These are phyloP conservation scores for Chlorella sp. DNA, from an alignment of 139 green algal genomes.

Conservation along the genomic window DNA sequence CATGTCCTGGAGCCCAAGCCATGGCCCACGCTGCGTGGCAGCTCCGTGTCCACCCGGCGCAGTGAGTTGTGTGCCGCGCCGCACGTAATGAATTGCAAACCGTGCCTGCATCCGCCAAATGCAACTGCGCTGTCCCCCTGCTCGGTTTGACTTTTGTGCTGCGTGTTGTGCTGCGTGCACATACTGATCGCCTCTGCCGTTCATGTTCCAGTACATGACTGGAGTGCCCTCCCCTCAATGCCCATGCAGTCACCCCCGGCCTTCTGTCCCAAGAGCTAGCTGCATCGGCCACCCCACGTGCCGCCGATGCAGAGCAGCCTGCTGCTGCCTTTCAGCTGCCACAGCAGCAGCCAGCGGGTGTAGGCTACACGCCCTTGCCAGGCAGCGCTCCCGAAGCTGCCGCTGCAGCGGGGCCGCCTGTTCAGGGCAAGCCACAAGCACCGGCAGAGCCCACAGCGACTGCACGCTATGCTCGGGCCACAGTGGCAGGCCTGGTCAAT, in stretches of 20 bases:
- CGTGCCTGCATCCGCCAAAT: too few species aligned
- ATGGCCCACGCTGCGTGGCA: constrained; percentile 16
- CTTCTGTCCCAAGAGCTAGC: neutral
- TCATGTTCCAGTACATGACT: too few species aligned
- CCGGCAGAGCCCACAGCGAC: neutral
- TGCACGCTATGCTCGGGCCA: neutral
- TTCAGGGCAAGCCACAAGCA: neutral
- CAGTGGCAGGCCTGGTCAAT: constrained; percentile 63
- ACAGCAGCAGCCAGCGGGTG: neutral
- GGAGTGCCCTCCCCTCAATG: too few species aligned
- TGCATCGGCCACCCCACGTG: neutral
- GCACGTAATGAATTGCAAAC: too few species aligned
- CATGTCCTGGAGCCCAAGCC: constrained; percentile 25
- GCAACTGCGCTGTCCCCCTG: too few species aligned
- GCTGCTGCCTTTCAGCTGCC: neutral
- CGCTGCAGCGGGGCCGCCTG: too few species aligned
- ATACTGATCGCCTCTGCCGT: too few species aligned
- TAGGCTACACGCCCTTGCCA: neutral
- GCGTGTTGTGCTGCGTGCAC: too few species aligned
- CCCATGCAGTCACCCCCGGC: neutral
- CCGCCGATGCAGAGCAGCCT: neutral
- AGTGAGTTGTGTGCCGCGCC: neutral
- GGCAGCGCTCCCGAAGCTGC: too few species aligned
- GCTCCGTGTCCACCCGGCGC: constrained; percentile 7
- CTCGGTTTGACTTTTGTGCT: too few species aligned